Base-by-base conservation (phyloP, 306 rosid species). In the Casuarina equisetifolia region DNA sequence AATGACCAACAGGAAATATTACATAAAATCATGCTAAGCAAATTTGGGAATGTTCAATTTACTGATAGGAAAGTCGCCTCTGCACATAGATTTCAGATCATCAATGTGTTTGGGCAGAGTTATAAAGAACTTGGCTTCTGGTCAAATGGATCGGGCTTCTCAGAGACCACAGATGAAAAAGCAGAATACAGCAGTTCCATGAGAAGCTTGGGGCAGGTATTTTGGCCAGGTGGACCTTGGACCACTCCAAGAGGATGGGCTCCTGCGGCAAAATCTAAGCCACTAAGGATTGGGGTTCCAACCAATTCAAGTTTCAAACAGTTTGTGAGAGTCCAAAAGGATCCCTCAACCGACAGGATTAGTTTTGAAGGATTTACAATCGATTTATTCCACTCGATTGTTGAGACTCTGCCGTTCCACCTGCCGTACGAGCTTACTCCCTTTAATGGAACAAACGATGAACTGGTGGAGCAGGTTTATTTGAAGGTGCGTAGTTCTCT, bases 181-280 rank as follows among this genome's bases (percentile, higher is more conserved):
- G 40, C 73, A 20, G 16, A 52, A 61, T 16, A 66, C 54, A 25
- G 4, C 6, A 16, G 69, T 77, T 84, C 86, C 4, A 84, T 89
- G 87, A 72, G 52, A 59, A 66, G 48, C 72, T 61, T 85, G 10
- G 84, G 81, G 53, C 74, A 69, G 67, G 78, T 89, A 15, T 38
- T 83, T 52, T 86, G 87, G 90, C 92, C 90, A 13, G 92, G 88
- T 19, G 77, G 81, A 53, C 75, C 87, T 73, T 51, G 59, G 75
- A 11, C 9, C 6, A 75, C 45, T 63, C 88, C 91, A 67, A 85
- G 52, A 77, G 91, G 87, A 59, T 83, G 89, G 91, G 48, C 19
- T 15, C 38, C 19, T 17, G 51, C 78, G 45, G 62, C 79, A 45
- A 15, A 55, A 6, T 52, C 62, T 57, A 80, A 59, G 0, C 72